These are phyloP conservation scores for Psilocybe cyanescens DNA, from an alignment of 768 basidiomycete genomes.

Conservation along the genomic window DNA sequence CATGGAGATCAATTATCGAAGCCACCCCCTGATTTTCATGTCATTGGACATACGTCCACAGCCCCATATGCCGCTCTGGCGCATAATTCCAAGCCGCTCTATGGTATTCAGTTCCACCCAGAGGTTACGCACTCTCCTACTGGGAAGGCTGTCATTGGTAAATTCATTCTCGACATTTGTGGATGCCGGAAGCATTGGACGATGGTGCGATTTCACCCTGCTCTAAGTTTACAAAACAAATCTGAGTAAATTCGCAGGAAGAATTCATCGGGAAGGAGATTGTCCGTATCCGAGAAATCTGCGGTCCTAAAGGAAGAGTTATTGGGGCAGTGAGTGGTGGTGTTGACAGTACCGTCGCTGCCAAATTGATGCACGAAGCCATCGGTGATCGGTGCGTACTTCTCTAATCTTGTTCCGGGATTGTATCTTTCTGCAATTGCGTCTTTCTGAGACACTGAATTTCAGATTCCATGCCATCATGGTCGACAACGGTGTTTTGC, in stretches of 20 bases:
- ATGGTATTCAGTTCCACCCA: constrained; percentile 98
- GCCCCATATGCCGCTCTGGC: constrained; percentile 95
- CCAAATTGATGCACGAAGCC: constrained; percentile 99
- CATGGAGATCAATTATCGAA: constrained; percentile 93
- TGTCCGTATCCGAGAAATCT: constrained; percentile 89
- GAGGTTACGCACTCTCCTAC: constrained; percentile 95
- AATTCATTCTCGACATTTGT: constrained; percentile 87
- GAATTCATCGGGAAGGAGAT: constrained; percentile 99
- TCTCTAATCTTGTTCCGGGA: constrained; percentile 6
- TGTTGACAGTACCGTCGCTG: constrained; percentile 97
- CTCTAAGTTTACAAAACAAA: constrained; percentile 8
- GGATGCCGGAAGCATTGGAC: constrained; percentile 86
- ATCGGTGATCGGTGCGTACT: constrained; percentile 85
- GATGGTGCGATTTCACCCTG: constrained; percentile 61
- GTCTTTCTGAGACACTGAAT: background rate
- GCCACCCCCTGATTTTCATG: constrained; percentile 82
- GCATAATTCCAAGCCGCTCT: constrained; percentile 86
- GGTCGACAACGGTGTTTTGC: constrained; percentile 98
- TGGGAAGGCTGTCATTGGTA: constrained; percentile 87
- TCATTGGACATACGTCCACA: constrained; percentile 83
- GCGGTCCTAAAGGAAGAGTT: constrained; percentile 92
- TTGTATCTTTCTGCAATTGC: background rate
- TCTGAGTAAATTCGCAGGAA: constrained; percentile 54
- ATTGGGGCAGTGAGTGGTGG: constrained; percentile 98
- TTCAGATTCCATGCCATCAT: constrained; percentile 96